Percentiles rank a stretch among this genome's conserved stretches.
Conservation (phyloP, 2,329 filamentous ascomycete species). For the Aspergillus candidus region DNA sequence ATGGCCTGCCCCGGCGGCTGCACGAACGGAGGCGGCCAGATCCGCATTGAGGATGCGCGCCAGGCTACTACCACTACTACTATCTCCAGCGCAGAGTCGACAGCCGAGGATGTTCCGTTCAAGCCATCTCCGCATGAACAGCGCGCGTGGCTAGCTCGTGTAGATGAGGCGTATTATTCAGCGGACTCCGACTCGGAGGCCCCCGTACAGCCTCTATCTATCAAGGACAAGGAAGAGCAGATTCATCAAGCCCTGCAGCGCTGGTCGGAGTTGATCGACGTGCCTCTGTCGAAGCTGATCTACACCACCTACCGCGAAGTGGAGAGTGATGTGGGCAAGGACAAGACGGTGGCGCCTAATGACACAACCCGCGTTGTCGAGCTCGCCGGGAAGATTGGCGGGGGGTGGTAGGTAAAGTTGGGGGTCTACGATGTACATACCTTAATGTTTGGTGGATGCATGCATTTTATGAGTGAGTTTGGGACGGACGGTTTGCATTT, state of each 20-base stretch:
- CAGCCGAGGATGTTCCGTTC: constrained; percentile 19
- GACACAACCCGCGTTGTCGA: constrained; percentile 80
- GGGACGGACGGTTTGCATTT: no score
- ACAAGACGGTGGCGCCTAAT: constrained; percentile 44
- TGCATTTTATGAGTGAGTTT: no score
- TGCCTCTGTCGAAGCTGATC: constrained; percentile 64
- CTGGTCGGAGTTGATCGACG: constrained; percentile 68
- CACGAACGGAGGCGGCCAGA: constrained; percentile 93
- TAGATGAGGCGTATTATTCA: constrained; percentile 89
- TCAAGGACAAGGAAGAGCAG: constrained; percentile 21
- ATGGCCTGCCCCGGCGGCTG: constrained; percentile 99
- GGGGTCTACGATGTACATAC: no score
- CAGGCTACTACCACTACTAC: constrained; percentile 17
- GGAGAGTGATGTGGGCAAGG: constrained; percentile 89
- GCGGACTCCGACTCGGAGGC: constrained; percentile 52
- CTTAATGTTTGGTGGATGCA: no score
- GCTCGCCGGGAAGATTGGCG: constrained; percentile 82
- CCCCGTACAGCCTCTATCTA: constrained; percentile 19
- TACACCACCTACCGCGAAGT: constrained; percentile 89
- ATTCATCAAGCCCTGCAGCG: constrained; percentile 64
- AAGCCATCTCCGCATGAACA: constrained; percentile 72
- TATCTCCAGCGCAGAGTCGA: constrained; percentile 15
- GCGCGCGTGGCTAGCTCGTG: constrained; percentile 73
- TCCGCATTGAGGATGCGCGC: constrained; percentile 75
- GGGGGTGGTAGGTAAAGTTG: constrained; percentile 67